Evolutionary conservation across 169 alveolate genomes (phyloP).

Genomic region (Plasmodium falciparum): DNA sequence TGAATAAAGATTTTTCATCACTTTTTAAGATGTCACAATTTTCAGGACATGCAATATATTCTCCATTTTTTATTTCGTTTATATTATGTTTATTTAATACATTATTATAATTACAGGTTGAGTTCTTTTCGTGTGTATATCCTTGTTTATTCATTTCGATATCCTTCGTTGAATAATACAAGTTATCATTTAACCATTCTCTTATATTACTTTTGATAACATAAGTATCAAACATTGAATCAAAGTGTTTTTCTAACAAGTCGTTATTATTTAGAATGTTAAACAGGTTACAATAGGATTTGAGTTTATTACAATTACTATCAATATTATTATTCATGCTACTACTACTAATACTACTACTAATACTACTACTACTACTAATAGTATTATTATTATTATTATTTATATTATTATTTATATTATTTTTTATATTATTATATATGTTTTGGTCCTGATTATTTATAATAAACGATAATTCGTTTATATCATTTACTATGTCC

Average conservation of each 20-base stretch:
- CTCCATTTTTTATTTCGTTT: not conserved
- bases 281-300: conserved; percentile 12
- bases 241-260: not conserved
- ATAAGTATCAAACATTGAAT: not conserved
- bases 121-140: not conserved
- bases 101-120: not conserved
- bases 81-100: not conserved
- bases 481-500: not conserved
- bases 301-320: not conserved
- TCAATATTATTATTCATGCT: not conserved
- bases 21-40: not conserved
- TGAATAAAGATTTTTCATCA: not conserved
- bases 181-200: not conserved
- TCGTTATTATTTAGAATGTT: conserved; percentile 17
- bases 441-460: not conserved
- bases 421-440: no score
- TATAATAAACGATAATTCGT: no score
- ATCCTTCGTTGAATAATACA: not conserved
- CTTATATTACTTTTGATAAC: conserved; percentile 4
- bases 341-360: no score
- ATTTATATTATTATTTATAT: no score
- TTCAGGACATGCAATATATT: not conserved
- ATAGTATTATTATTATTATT: no score
- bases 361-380: no score
- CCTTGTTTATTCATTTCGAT: not conserved